A percentile compares a stretch with the other conserved stretches of the same genome.
These are phyloP conservation scores for Pseudocercospora pini-densiflorae DNA, from an alignment of 2,329 filamentous ascomycete genomes.

Conservation along the genomic window DNA sequence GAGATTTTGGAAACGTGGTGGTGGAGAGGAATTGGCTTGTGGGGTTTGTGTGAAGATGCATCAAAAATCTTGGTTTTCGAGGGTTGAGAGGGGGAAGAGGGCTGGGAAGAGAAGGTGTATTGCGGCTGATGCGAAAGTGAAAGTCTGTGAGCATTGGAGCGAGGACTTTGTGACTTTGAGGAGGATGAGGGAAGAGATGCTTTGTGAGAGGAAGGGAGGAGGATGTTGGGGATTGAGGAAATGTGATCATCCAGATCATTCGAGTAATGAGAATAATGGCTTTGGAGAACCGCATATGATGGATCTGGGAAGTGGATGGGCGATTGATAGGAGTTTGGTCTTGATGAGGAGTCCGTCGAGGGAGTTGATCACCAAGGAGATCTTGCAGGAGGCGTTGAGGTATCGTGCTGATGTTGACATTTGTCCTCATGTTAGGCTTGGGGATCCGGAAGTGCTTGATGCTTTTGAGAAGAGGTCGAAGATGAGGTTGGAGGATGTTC, in stretches of 20 bases:
- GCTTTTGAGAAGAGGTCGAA: neutral
- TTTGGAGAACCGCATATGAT: conserved; percentile 1
- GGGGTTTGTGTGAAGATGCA: conserved; percentile 8
- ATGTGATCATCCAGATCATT: conserved; percentile 3
- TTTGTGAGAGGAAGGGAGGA: neutral
- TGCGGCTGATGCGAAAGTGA: neutral
- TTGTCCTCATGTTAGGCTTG: conserved; percentile 10
- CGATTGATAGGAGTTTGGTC: conserved; percentile 1
- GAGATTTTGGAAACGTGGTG: neutral
- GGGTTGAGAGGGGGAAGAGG: neutral
- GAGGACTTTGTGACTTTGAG: conserved; percentile 1
- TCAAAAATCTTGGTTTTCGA: neutral
- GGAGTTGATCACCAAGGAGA: neutral
- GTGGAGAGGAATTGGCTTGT: neutral
- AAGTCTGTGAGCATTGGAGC: conserved; percentile 10
- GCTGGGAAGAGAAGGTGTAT: conserved; percentile 6
- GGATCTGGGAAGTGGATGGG: neutral
- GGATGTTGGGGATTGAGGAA: neutral
- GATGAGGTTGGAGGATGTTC: neutral
- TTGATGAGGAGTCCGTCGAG: neutral
- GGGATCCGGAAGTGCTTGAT: neutral
- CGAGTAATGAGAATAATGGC: neutral
- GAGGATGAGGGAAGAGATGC: neutral
- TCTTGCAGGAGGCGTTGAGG: neutral
- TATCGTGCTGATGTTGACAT: conserved; percentile 2